phyloP scores from a whole-genome alignment of 2,329 filamentous ascomycete genomes.

The Juglanconis sp. region DNA sequence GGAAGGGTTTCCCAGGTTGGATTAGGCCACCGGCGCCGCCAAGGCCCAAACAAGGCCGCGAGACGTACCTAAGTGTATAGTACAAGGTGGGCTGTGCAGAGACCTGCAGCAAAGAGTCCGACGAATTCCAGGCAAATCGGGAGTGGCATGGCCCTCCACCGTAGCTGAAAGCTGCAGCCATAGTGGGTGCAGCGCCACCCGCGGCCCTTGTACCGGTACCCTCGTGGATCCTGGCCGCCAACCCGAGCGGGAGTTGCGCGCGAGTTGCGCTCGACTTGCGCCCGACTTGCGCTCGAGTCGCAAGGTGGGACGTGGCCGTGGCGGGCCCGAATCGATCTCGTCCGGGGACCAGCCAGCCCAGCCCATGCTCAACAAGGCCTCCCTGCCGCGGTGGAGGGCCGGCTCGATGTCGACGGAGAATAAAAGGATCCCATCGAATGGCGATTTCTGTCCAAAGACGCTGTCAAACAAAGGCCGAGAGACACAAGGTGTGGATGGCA shows the following conservation, averaged over 20 bases:
- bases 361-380: conserved; percentile 11
- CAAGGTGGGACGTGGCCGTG: neutral
- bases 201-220: conserved; percentile 14
- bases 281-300: neutral
- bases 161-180: conserved; percentile 33
- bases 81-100: conserved; percentile 31
- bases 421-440: neutral
- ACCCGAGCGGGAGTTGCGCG: conserved; percentile 1
- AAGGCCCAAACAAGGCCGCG: conserved; percentile 13
- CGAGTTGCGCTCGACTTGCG: too few relatives aligned
- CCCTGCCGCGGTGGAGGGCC: conserved; percentile 6
- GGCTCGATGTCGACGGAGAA: conserved; percentile 10
- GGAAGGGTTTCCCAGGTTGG: neutral
- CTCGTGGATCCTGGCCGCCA: neutral
- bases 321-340: conserved; percentile 11
- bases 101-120: conserved; percentile 32
- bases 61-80: conserved; percentile 18
- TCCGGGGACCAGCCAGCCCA: conserved; percentile 2
- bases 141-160: conserved; percentile 24
- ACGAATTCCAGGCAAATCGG: conserved; percentile 27
- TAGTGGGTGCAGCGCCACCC: conserved; percentile 29
- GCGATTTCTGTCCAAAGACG: neutral
- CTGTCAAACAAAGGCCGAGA: neutral
- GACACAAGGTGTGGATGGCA: neutral
- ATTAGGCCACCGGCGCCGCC: conserved; percentile 6